A percentile compares a stretch with the other conserved stretches of the same genome.
Evolutionary conservation across 208 protist genomes (phyloP).

Genomic region (Trypanosoma lewisi): DNA sequence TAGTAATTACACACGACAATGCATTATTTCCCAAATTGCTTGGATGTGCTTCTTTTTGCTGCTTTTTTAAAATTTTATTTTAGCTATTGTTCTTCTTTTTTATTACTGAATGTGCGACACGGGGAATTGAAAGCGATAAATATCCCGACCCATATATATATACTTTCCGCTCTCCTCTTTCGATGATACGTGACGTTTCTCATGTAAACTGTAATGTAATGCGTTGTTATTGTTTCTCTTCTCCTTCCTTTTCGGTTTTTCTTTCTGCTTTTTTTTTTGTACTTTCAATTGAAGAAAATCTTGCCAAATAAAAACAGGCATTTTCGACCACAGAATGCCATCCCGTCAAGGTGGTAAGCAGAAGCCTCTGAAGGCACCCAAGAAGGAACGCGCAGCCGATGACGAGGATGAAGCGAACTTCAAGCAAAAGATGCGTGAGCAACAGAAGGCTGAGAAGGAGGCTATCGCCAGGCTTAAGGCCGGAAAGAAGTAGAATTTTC

Average conservation of each 20-base stretch:
- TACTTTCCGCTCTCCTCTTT: too few species aligned
- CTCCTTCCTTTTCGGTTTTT: too few species aligned
- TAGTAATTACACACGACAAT: too few species aligned
- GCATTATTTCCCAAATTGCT: too few species aligned
- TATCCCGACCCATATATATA: too few species aligned
- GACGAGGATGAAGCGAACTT: constrained; percentile 77
- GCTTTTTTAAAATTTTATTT: constrained; percentile 1
- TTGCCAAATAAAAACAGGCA: too few species aligned
- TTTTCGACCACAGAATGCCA: constrained; percentile 56
- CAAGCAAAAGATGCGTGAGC: constrained; percentile 75
- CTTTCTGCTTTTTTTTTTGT: neutral
- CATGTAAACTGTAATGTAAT: too few species aligned
- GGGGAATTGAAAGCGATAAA: neutral
- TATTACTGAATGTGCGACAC: neutral
- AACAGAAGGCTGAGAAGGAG: constrained; percentile 89
- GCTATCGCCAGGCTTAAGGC: constrained; percentile 86
- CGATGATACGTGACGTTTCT: too few species aligned
- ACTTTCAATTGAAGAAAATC: too few species aligned
- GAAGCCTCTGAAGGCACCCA: constrained; percentile 87
- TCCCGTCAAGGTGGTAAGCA: constrained; percentile 87
- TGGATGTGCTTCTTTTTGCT: constrained; percentile 4
- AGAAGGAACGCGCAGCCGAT: constrained; percentile 67
- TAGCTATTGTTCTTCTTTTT: constrained; percentile 6
- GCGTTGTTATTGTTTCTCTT: too few species aligned
- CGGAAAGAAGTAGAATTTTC: constrained; percentile 39